Conservation (phyloP, 257 asterid species). For the Fraxinus cuspidata region DNA sequence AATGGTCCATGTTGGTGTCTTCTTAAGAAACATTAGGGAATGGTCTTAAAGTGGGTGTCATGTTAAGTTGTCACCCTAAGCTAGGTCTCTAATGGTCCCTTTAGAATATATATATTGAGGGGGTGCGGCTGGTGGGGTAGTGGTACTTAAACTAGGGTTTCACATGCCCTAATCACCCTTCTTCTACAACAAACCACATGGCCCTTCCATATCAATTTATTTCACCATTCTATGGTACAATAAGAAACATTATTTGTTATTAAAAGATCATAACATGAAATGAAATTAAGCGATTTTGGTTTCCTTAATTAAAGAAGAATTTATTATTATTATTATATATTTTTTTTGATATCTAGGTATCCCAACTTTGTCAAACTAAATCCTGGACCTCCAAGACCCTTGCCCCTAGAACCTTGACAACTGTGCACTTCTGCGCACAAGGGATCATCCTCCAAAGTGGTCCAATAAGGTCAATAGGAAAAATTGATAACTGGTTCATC, state of each 20-base stretch:
- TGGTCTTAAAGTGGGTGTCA: constrained; percentile 10
- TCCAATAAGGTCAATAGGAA: too few relatives aligned
- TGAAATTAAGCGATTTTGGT: background rate
- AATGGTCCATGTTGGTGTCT: background rate
- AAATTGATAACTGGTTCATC: too few relatives aligned
- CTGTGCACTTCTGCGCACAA: too few relatives aligned
- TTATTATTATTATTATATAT: too few relatives aligned
- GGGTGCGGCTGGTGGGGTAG: background rate
- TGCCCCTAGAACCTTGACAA: too few relatives aligned
- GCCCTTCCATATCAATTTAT: background rate
- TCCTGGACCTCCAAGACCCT: too few relatives aligned
- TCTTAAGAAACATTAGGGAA: background rate
- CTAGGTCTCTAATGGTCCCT: background rate
- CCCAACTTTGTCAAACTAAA: too few relatives aligned
- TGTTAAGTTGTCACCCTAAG: constrained; percentile 5
- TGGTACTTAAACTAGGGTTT: background rate
- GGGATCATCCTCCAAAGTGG: too few relatives aligned
- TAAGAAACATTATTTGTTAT: background rate
- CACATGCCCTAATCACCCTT: background rate
- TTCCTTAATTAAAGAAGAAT: too few relatives aligned
- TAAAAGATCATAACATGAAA: background rate
- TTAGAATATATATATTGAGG: background rate
- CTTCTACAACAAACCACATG: background rate
- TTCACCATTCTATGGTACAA: background rate
- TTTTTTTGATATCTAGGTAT: too few relatives aligned